Evolutionary conservation across 345 rosid genomes (phyloP).

Genomic region (Citrus mangshanensis): DNA sequence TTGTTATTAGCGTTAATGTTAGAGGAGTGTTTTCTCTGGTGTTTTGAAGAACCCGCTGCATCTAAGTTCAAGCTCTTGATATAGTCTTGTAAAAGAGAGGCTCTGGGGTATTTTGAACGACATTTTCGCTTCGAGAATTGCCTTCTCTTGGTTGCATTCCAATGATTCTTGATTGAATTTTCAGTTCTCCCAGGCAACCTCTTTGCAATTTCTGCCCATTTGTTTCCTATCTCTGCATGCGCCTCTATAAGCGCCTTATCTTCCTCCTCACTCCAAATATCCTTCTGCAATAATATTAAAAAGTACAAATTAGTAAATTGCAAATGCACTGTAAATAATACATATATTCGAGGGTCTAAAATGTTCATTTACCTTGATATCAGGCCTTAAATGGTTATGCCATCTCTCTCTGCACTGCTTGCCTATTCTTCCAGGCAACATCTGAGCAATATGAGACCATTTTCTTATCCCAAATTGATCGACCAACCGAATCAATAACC

Average conservation of each 20-base stretch:
- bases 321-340: too few relatives aligned
- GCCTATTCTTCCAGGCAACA: constrained; percentile 84
- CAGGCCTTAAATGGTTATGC: constrained; percentile 94
- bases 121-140: constrained; percentile 82
- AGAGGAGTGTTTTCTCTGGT: constrained; percentile 22
- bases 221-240: constrained; percentile 88
- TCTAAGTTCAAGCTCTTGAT: constrained; percentile 77
- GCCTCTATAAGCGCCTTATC: constrained; percentile 71
- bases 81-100: constrained; percentile 82
- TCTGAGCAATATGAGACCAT: constrained; percentile 84
- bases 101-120: constrained; percentile 68
- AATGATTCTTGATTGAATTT: constrained; percentile 97
- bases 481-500: constrained; percentile 63
- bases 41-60: constrained; percentile 14
- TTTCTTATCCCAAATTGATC: constrained; percentile 61
- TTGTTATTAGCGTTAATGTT: not conserved
- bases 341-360: not conserved
- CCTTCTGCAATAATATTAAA: constrained; percentile 47
- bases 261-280: constrained; percentile 89
- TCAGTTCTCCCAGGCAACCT: constrained; percentile 93
- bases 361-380: constrained; percentile 59
- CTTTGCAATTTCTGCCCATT: constrained; percentile 98
- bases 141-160: constrained; percentile 97
- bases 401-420: constrained; percentile 98
- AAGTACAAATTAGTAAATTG: too few relatives aligned